phyloP scores from a whole-genome alignment of 2,329 filamentous ascomycete genomes.

The Teratosphaeriaceae sp. region DNA sequence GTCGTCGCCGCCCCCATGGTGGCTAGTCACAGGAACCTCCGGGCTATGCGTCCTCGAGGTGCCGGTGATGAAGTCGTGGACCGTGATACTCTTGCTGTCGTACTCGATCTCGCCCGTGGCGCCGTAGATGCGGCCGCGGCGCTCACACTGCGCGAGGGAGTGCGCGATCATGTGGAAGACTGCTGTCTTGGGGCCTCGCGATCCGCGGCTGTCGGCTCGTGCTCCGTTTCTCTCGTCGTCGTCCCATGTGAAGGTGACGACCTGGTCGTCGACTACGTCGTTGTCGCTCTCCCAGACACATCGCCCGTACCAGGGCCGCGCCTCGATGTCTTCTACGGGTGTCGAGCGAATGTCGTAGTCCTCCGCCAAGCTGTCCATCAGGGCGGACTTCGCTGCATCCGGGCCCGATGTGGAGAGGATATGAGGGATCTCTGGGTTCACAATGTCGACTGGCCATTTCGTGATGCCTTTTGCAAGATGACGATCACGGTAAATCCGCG shows the following conservation, averaged over 20 bases:
- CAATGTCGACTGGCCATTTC: constrained; percentile 78
- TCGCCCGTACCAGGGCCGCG: constrained; percentile 71
- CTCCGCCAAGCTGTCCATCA: constrained; percentile 44
- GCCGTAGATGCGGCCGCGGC: constrained; percentile 80
- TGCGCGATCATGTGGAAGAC: constrained; percentile 92
- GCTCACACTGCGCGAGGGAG: constrained; percentile 78
- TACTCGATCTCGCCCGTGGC: constrained; percentile 79
- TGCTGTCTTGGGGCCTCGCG: no score
- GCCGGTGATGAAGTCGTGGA: constrained; percentile 64
- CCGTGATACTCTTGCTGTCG: constrained; percentile 68
- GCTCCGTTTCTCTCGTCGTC: constrained; percentile 30
- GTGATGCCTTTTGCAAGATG: constrained; percentile 59
- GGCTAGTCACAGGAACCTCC: constrained; percentile 41
- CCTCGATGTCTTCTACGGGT: constrained; percentile 41
- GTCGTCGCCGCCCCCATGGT: constrained; percentile 71
- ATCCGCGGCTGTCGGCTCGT: no score
- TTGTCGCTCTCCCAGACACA: constrained; percentile 94
- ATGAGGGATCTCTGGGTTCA: constrained; percentile 89
- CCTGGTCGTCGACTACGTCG: constrained; percentile 87
- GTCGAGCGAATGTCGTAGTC: constrained; percentile 51
- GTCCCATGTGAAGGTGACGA: constrained; percentile 82
- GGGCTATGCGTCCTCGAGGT: constrained; percentile 53
- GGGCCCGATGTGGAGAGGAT: constrained; percentile 44
- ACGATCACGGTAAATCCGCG: constrained; percentile 66
- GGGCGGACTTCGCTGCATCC: constrained; percentile 44